Evolutionary conservation across 2,329 filamentous ascomycete species (phyloP).

Genomic region (Dothiorella sarmentorum): DNA sequence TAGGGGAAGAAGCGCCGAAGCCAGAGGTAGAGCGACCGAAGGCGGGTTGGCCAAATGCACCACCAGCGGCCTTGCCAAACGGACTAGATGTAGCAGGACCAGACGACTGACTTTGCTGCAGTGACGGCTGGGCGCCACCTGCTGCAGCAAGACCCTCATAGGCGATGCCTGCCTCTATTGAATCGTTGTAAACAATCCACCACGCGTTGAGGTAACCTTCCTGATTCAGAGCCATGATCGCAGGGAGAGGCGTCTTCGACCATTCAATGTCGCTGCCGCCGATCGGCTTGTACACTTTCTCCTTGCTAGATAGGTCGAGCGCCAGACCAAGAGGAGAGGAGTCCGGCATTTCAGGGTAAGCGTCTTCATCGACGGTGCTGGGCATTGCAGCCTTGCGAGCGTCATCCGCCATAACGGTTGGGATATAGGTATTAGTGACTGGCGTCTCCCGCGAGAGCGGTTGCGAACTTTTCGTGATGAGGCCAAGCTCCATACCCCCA

Average conservation of each 20-base stretch:
- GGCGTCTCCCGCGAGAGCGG: slow-evolving; percentile 61
- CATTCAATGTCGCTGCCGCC: slow-evolving; percentile 66
- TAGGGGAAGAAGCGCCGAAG: slow-evolving; percentile 2
- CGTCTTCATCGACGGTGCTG: slow-evolving; percentile 42
- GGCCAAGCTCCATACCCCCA: slow-evolving; percentile 71
- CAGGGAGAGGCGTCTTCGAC: slow-evolving; percentile 77
- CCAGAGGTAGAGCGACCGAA: slow-evolving; percentile 27
- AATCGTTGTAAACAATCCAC: slow-evolving; percentile 91
- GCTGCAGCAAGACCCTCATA: slow-evolving; percentile 66
- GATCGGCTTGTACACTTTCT: slow-evolving; percentile 75
- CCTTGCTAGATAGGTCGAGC: slow-evolving; percentile 78
- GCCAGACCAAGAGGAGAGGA: slow-evolving; percentile 76
- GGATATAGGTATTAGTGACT: slow-evolving; percentile 68
- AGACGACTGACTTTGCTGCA: slow-evolving; percentile 23
- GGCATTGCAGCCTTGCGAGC: slow-evolving; percentile 51
- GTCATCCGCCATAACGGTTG: slow-evolving; percentile 69
- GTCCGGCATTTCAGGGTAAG: slow-evolving; percentile 55
- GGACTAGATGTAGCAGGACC: slow-evolving; percentile 20
- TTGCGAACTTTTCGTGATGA: slow-evolving; percentile 70
- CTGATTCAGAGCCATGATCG: slow-evolving; percentile 80
- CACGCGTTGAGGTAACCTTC: slow-evolving; percentile 81
- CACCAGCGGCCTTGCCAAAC: slow-evolving; percentile 24
- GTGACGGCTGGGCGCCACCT: slow-evolving; percentile 32
- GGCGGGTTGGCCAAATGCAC: slow-evolving; percentile 28
- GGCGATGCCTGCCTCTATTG: slow-evolving; percentile 68